Conservation (phyloP, 176 grass and related monocot species). For the Saccharum spontaneum region DNA sequence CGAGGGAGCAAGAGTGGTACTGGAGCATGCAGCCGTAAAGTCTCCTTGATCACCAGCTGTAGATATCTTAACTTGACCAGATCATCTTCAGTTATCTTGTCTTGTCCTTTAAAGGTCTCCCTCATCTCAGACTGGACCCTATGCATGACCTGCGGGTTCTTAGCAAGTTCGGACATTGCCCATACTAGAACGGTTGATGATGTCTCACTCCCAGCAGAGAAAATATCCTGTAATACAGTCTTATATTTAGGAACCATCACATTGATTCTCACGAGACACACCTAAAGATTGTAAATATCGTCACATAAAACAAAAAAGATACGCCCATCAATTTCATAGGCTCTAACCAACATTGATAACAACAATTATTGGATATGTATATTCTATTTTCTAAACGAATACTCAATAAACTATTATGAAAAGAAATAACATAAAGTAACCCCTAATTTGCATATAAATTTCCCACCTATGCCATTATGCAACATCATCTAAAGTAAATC, state of each 20-base stretch:
- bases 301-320: too few relatives aligned
- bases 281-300: too few relatives aligned
- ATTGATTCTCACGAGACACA: not conserved
- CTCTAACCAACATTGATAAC: too few relatives aligned
- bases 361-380: too few relatives aligned
- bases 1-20: conserved; percentile 26
- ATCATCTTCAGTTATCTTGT: conserved; percentile 12
- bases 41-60: conserved; percentile 39
- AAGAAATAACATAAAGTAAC: too few relatives aligned
- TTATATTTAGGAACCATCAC: not conserved
- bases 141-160: conserved; percentile 20
- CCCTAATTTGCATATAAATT: too few relatives aligned
- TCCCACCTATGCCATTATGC: too few relatives aligned
- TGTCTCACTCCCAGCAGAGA: conserved; percentile 31
- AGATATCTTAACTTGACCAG: conserved; percentile 22
- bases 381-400: too few relatives aligned
- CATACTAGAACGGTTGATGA: conserved; percentile 40
- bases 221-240: conserved; percentile 23
- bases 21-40: conserved; percentile 41
- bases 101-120: conserved; percentile 1
- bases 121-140: conserved; percentile 31
- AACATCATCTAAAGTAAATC: too few relatives aligned
- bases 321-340: too few relatives aligned
- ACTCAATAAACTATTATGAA: not conserved
- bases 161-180: conserved; percentile 31